Conservation (phyloP, 257 asterid genomes). For the Petrea volubilis region DNA sequence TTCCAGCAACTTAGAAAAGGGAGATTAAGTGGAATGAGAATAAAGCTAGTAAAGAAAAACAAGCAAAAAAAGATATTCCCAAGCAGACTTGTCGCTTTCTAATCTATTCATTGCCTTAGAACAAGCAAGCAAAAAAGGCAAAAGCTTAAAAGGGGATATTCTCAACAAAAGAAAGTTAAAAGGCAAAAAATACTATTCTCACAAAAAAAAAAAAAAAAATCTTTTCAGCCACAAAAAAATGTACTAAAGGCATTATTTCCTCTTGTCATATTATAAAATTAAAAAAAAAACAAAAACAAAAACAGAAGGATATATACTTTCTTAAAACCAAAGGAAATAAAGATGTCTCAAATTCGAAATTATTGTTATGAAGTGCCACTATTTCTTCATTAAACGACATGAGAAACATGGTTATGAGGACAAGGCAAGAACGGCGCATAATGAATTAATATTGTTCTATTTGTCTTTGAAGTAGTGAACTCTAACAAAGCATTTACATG, state of each 20-base stretch:
- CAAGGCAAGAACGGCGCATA: no score
- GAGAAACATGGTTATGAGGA: slow-evolving; percentile 18
- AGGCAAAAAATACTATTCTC: slow-evolving; percentile 7
- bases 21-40: slow-evolving; percentile 18
- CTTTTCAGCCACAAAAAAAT: not conserved
- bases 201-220: not conserved
- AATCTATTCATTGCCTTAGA: not conserved
- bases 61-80: not conserved
- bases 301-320: slow-evolving; percentile 1
- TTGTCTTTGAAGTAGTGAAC: not conserved
- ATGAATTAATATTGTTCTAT: no score
- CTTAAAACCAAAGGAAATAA: not conserved
- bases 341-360: not conserved
- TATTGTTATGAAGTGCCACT: slow-evolving; percentile 1
- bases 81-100: not conserved
- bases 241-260: not conserved
- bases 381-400: slow-evolving; percentile 35
- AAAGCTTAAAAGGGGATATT: slow-evolving; percentile 18
- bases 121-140: slow-evolving; percentile 17
- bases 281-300: no score
- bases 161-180: slow-evolving; percentile 11
- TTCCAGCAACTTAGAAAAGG: no score
- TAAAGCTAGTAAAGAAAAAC: slow-evolving; percentile 7
- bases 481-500: no score
- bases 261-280: not conserved